Evolutionary conservation across 169 alveolate species (phyloP).

Genomic region (Toxoplasma gondii): DNA sequence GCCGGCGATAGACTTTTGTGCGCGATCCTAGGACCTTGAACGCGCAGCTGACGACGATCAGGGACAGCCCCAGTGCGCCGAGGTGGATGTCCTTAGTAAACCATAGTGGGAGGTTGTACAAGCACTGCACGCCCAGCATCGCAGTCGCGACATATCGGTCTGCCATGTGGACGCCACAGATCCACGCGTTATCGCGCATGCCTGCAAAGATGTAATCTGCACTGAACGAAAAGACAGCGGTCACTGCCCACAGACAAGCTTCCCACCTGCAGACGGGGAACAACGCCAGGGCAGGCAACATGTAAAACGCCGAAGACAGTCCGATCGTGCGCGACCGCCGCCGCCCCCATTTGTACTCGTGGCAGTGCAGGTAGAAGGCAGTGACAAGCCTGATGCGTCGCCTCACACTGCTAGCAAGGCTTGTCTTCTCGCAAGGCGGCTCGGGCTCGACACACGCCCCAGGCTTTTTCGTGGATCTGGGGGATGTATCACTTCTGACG

Average conservation of each 20-base stretch:
- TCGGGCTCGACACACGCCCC: background rate
- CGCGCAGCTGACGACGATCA: conserved; percentile 30
- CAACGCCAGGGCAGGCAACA: conserved; percentile 41
- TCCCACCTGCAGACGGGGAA: conserved; percentile 29
- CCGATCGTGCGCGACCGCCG: conserved; percentile 55
- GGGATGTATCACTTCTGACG: background rate
- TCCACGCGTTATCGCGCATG: conserved; percentile 44
- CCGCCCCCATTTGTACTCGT: conserved; percentile 50
- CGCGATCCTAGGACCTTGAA: conserved; percentile 33
- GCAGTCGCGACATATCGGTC: conserved; percentile 51
- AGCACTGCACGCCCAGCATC: conserved; percentile 32
- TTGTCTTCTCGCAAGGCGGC: background rate
- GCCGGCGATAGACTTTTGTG: conserved; percentile 2
- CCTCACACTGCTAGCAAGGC: background rate
- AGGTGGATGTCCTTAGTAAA: background rate
- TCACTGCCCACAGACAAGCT: conserved; percentile 44
- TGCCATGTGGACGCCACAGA: conserved; percentile 57
- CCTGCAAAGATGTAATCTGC: conserved; percentile 55
- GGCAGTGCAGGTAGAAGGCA: background rate
- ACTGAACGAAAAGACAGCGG: conserved; percentile 26
- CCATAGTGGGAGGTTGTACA: conserved; percentile 53
- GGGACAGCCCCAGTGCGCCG: conserved; percentile 8
- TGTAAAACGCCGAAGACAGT: conserved; percentile 39
- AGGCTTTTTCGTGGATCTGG: background rate
- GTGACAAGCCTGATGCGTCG: background rate